Evolutionary conservation across 768 basidiomycete species (phyloP), one percentile per base, ranked within the genome.

Genomic region (Lactifluus pinguis): DNA sequence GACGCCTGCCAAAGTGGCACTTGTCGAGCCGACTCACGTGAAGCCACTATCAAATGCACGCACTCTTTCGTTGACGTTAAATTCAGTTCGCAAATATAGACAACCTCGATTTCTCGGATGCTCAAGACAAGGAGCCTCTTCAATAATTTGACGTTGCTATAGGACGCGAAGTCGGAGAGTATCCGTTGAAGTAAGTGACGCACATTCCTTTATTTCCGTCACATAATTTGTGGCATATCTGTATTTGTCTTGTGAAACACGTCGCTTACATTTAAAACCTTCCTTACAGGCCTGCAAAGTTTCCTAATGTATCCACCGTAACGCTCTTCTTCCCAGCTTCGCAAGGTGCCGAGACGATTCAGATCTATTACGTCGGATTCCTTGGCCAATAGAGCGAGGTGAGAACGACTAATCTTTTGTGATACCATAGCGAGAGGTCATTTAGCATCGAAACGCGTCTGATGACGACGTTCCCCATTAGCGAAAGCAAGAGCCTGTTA

Each of bases 281-380:
- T 29, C 45, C 30, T 53, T 29, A 14, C 58, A 95, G 93, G 74
- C 80, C 89, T 8, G 83, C 90, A 6, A 95, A 92, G 70, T 97
- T 95, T 70, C 83, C 86, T 8, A 89, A 89, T 54, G 73, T 93
- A 1, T 86, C 88, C 5, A 86, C 83, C 8, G 69, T 97, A n/a
- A 88, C 92, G 1, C 68, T 95, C 8, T 93, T 87, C 70, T 82
- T 95, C 67, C 91, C 92, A 3, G 78, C 79, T 2, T 83, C 86
- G 2, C 89, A 87, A 69, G 91, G 90, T 36, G 89, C 87, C 11
- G 87, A 92, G 14, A 83, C 81, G 0, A 83, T 81, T 0, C 79
- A 84, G 30, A 75, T 95, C 10, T 95, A 90, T 68, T 95, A 93
- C 68, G 69, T 95, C 29, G 92, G 93, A 14, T 86, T 95, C 68